Conservation (phyloP, 345 rosid genomes). For the Syzygium aromaticum region DNA sequence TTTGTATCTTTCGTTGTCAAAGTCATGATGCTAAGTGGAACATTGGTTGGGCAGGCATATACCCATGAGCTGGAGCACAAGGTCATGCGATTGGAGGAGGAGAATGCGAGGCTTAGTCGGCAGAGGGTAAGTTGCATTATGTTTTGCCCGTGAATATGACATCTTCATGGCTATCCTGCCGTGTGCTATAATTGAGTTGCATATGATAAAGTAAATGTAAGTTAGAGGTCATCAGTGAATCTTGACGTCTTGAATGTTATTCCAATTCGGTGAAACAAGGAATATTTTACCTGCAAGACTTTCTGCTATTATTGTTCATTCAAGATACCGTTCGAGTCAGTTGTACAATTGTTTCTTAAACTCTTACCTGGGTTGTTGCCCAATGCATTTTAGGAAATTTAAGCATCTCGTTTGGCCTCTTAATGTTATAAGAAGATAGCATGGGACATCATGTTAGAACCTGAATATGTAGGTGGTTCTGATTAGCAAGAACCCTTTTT, state of each 20-base stretch:
- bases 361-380: neutral
- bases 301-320: neutral
- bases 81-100: conserved; percentile 3
- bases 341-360: neutral
- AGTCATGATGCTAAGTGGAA: neutral
- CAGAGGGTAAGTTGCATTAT: neutral
- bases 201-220: neutral
- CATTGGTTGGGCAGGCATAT: neutral
- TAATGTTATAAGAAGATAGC: neutral
- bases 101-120: neutral
- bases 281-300: neutral
- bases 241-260: neutral
- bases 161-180: neutral
- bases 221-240: neutral
- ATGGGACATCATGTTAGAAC: neutral
- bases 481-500: neutral
- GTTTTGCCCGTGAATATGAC: neutral
- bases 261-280: neutral
- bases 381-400: neutral
- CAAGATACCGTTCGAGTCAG: neutral
- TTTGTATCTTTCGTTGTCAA: neutral
- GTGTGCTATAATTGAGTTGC: neutral
- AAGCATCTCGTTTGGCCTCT: neutral
- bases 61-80: conserved; percentile 9
- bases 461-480: neutral